Evolutionary conservation across 768 basidiomycete genomes (phyloP).

Genomic region (Termitomyces sp.): DNA sequence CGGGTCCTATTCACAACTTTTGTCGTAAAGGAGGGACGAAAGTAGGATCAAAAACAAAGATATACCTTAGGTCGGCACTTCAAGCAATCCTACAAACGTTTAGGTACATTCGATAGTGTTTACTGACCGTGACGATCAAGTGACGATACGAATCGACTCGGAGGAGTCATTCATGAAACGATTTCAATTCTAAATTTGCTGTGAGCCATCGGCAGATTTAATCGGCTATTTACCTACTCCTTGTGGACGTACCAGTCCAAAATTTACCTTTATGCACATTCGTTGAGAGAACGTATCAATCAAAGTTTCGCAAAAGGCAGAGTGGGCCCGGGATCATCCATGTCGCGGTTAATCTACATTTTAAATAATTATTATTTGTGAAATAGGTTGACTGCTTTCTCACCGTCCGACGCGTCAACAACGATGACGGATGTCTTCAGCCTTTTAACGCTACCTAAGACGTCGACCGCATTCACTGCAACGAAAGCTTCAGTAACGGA

Average conservation of each 20-base stretch:
- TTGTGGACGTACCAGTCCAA: background rate
- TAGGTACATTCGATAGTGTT: too few species aligned
- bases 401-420: background rate
- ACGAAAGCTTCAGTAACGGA: constrained; percentile 35
- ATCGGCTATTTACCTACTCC: too few species aligned
- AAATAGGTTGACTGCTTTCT: background rate
- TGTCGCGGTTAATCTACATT: too few species aligned
- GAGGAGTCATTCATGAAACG: too few species aligned
- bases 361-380: background rate
- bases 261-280: background rate
- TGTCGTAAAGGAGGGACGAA: background rate
- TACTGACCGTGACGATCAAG: too few species aligned
- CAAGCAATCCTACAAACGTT: too few species aligned
- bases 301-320: too few species aligned
- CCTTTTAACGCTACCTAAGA: constrained; percentile 45
- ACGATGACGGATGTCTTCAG: constrained; percentile 27
- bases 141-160: too few species aligned
- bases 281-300: background rate
- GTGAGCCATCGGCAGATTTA: too few species aligned
- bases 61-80: too few species aligned
- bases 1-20: background rate
- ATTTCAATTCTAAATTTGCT: too few species aligned
- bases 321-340: too few species aligned
- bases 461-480: constrained; percentile 47
- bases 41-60: background rate